Percentiles rank a stretch among this genome's conserved stretches.
phyloP scores from a whole-genome alignment of 345 rosid genomes.

The Crucihimalaya himalaica region DNA sequence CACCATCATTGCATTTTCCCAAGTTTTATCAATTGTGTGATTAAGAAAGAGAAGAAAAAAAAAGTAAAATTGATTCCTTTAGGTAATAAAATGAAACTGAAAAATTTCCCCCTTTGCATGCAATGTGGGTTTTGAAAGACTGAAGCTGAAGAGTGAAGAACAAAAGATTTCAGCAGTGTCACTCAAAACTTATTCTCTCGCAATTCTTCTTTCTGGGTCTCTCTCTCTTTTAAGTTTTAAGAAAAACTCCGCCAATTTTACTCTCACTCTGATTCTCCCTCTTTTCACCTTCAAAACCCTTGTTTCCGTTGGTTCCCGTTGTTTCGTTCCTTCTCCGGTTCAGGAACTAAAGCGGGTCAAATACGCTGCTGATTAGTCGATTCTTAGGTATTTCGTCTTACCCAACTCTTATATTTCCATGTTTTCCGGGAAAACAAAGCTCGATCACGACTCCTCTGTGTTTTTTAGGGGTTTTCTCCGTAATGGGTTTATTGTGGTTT shows the following conservation, averaged over 20 bases:
- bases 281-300: conserved; percentile 20
- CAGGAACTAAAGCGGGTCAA: conserved; percentile 1
- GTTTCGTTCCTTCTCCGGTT: conserved; percentile 8
- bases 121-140: conserved; percentile 12
- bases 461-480: conserved; percentile 15
- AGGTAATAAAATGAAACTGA: background rate
- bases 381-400: conserved; percentile 25
- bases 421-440: background rate
- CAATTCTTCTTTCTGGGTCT: background rate
- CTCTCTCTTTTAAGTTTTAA: background rate
- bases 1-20: background rate
- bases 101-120: conserved; percentile 28
- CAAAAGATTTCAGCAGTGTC: conserved; percentile 1
- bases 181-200: background rate
- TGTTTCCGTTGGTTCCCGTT: conserved; percentile 1
- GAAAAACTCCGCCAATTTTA: conserved; percentile 23
- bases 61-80: background rate
- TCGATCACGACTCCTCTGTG: conserved; percentile 9
- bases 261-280: conserved; percentile 29
- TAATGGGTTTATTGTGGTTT: conserved; percentile 23
- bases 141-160: conserved; percentile 11
- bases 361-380: conserved; percentile 1
- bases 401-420: background rate
- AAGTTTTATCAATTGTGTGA: background rate
- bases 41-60: background rate